Conservation (phyloP, 2,329 filamentous ascomycete genomes). For the Pseudogymnoascus pannorum region DNA sequence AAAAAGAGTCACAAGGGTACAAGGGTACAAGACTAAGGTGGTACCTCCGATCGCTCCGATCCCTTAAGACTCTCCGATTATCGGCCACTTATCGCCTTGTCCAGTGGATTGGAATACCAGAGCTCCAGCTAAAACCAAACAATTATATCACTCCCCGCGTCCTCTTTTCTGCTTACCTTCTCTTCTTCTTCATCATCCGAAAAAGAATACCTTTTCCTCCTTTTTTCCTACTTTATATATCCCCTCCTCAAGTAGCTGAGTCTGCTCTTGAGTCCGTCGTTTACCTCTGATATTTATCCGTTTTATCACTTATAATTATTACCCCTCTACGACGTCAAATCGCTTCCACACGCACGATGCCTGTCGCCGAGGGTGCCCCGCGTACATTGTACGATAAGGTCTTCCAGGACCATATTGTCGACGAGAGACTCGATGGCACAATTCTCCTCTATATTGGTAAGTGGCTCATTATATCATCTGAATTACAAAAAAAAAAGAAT, state of each 20-base stretch:
- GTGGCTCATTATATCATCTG: conserved; percentile 24
- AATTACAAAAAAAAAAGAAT: conserved; percentile 4
- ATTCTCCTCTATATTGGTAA: conserved; percentile 86
- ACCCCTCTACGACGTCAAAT: neutral
- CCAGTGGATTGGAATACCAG: neutral
- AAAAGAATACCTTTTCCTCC: neutral
- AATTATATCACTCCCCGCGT: neutral
- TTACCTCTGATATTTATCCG: neutral
- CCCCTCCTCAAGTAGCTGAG: neutral
- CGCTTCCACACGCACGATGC: conserved; percentile 55
- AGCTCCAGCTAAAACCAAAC: neutral
- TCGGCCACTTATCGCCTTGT: neutral
- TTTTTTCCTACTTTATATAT: neutral
- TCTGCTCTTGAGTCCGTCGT: neutral
- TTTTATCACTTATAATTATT: neutral
- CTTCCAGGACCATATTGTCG: conserved; percentile 86
- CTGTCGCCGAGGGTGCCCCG: conserved; percentile 61
- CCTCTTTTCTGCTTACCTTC: neutral
- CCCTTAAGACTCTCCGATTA: neutral
- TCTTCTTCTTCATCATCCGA: neutral
- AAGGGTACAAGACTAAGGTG: no score
- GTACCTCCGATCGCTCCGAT: neutral
- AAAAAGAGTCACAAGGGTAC: neutral
- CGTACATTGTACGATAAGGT: conserved; percentile 97
- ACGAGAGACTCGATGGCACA: conserved; percentile 91